Evolutionary conservation across 176 grass and related monocot genomes (phyloP).

Genomic region (Cenchrus fungigraminus): DNA sequence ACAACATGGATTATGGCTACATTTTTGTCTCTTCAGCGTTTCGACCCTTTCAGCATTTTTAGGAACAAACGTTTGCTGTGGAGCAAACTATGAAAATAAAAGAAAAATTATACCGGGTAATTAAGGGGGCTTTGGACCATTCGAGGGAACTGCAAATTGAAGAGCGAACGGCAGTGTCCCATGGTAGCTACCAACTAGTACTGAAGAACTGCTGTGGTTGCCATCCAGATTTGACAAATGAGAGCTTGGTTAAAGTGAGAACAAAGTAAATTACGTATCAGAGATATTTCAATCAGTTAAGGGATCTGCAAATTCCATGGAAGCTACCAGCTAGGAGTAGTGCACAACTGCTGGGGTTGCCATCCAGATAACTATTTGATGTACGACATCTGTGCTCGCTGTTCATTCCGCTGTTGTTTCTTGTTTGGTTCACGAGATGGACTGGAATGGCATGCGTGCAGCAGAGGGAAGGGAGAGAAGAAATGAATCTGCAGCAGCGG

Average conservation of each 20-base stretch:
- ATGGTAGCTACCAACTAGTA: background rate
- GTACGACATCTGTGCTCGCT: too few species aligned
- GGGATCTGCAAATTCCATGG: too few species aligned
- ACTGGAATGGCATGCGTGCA: constrained; percentile 7
- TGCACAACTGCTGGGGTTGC: too few species aligned
- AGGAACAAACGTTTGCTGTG: background rate
- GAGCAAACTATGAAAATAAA: background rate
- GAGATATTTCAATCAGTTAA: too few species aligned
- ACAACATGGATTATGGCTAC: background rate
- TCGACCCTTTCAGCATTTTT: background rate
- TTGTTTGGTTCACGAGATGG: background rate
- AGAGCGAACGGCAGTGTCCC: background rate
- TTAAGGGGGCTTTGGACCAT: background rate
- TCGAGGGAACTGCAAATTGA: background rate
- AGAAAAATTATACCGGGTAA: background rate
- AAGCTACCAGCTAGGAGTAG: too few species aligned
- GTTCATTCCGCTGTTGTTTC: background rate
- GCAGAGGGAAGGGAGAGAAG: background rate
- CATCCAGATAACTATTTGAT: background rate
- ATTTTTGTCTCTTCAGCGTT: background rate
- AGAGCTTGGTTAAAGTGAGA: too few species aligned
- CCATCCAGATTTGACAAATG: background rate
- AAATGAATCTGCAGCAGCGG: background rate
- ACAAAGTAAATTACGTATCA: too few species aligned
- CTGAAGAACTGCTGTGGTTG: background rate